Conservation (phyloP, 2,329 filamentous ascomycete species). For the Emergomyces orientalis region DNA sequence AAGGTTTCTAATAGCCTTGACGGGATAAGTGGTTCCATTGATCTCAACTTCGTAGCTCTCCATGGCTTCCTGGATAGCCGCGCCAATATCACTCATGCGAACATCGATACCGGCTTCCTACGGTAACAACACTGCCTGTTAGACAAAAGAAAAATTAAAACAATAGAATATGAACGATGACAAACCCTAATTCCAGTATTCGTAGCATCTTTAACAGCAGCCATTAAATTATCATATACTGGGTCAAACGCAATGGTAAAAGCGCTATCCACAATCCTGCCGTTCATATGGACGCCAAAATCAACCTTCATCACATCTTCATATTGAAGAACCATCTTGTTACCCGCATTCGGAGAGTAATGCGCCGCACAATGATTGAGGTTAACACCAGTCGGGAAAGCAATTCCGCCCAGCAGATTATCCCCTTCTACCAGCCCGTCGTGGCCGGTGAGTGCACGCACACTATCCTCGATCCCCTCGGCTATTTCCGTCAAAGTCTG, state of each 20-base stretch:
- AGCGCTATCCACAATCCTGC: slow-evolving; percentile 61
- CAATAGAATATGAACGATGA: slow-evolving; percentile 1
- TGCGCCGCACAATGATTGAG: slow-evolving; percentile 80
- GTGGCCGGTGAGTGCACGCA: slow-evolving; percentile 67
- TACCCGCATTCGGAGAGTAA: slow-evolving; percentile 78
- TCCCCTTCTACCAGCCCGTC: slow-evolving; percentile 69
- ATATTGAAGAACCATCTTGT: slow-evolving; percentile 60
- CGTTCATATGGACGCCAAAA: slow-evolving; percentile 62
- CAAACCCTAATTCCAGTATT: slow-evolving; percentile 62
- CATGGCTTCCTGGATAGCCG: slow-evolving; percentile 80
- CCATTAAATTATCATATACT: slow-evolving; percentile 57
- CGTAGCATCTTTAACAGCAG: slow-evolving; percentile 58
- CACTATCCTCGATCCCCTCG: slow-evolving; percentile 76
- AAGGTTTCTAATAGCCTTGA: slow-evolving; percentile 79
- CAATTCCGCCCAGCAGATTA: slow-evolving; percentile 68
- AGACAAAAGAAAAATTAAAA: not conserved
- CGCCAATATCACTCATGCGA: slow-evolving; percentile 75
- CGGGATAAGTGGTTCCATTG: slow-evolving; percentile 64
- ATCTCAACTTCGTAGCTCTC: slow-evolving; percentile 86
- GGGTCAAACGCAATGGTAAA: slow-evolving; percentile 62
- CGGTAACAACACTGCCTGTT: not conserved
- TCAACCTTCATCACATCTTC: slow-evolving; percentile 66
- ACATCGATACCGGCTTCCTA: slow-evolving; percentile 86
- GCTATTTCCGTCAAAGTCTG: slow-evolving; percentile 73
- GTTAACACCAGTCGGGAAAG: slow-evolving; percentile 75